Conservation (phyloP, 345 rosid genomes). For the Dipteronia dyeriana region DNA sequence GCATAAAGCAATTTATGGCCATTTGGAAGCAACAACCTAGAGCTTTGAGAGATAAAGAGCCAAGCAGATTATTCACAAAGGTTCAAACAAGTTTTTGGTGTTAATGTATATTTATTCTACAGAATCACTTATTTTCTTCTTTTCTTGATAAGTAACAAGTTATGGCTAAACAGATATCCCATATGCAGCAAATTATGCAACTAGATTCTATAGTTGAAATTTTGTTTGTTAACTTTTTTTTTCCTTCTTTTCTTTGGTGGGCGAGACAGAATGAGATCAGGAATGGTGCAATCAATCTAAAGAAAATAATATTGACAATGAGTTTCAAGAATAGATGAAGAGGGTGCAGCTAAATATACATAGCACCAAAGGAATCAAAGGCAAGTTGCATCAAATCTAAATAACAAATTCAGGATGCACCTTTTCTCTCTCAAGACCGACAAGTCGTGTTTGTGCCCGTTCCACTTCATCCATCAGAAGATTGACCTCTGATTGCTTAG, state of each 20-base stretch:
- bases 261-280: neutral
- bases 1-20: neutral
- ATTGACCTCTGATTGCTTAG: slow-evolving; percentile 91
- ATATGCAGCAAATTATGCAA: neutral
- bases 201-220: neutral
- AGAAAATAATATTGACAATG: neutral
- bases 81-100: neutral
- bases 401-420: slow-evolving; percentile 33
- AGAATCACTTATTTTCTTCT: neutral
- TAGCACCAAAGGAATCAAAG: neutral
- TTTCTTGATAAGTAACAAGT: neutral
- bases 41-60: slow-evolving; percentile 6
- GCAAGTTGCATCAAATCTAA: neutral
- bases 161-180: neutral
- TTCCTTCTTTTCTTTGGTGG: neutral
- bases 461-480: slow-evolving; percentile 99
- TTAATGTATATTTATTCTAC: neutral
- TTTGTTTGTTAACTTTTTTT: neutral
- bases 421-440: slow-evolving; percentile 97
- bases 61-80: neutral
- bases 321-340: neutral
- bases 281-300: slow-evolving; percentile 3
- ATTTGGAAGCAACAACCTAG: neutral
- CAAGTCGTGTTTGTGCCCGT: slow-evolving; percentile 93
- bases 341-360: neutral